Evolutionary conservation across 148 eudicot species (phyloP).

Genomic region (Rhododendron williamsianum): DNA sequence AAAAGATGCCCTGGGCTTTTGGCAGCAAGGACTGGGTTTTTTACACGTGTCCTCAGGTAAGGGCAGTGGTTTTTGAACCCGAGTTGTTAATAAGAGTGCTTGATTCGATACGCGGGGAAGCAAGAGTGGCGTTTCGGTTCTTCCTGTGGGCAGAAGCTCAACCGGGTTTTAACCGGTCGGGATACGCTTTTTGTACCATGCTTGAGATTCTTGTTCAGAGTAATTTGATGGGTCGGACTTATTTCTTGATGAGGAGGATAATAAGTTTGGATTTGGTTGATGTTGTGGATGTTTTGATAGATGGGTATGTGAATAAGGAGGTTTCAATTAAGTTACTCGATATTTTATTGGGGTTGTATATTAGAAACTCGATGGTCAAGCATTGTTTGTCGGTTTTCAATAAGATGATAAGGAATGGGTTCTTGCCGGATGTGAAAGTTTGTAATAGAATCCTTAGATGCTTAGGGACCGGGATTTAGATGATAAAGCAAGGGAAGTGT

Average conservation of each 20-base stretch:
- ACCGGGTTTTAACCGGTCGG: constrained; percentile 35
- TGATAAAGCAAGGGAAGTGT: constrained; percentile 29
- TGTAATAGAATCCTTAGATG: constrained; percentile 51
- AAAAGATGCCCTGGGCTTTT: constrained; percentile 30
- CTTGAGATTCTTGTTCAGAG: constrained; percentile 39
- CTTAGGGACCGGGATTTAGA: constrained; percentile 43
- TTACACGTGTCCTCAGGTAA: constrained; percentile 11
- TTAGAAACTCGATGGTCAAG: constrained; percentile 31
- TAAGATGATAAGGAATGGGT: constrained; percentile 43
- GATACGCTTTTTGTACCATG: constrained; percentile 31
- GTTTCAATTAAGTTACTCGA: constrained; percentile 34
- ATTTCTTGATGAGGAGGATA: constrained; percentile 42
- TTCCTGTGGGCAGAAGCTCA: constrained; percentile 48
- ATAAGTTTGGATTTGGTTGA: constrained; percentile 23
- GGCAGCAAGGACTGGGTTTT: constrained; percentile 13
- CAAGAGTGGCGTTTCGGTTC: constrained; percentile 34
- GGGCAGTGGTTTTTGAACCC: constrained; percentile 27
- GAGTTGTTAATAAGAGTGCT: constrained; percentile 37
- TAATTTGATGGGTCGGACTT: constrained; percentile 31
- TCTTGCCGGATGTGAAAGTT: constrained; percentile 46
- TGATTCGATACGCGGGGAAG: constrained; percentile 23
- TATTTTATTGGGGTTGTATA: constrained; percentile 35
- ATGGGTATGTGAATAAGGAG: constrained; percentile 33
- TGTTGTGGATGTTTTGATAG: constrained; percentile 39
- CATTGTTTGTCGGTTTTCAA: constrained; percentile 33